phyloP scores from a whole-genome alignment of 1,139 yeast genomes.

The Pichia sp. region DNA sequence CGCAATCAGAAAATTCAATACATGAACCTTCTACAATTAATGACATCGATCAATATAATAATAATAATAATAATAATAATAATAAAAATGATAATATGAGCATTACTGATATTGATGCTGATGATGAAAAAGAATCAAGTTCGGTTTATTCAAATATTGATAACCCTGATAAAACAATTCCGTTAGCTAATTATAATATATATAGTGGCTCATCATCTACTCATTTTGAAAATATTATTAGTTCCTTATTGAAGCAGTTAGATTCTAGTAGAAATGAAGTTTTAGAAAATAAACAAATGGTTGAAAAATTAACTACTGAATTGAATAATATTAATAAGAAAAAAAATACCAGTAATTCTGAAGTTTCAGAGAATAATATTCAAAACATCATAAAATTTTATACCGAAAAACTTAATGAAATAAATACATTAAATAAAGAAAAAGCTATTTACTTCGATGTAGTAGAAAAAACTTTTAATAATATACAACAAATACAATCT shows the following conservation, averaged over 20 bases:
- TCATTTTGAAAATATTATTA: not conserved
- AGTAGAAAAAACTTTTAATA: constrained; percentile 9
- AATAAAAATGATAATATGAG: not conserved
- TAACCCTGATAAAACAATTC: not conserved
- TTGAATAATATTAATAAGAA: not conserved
- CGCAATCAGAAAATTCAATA: too few relatives aligned
- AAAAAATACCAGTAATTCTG: not conserved
- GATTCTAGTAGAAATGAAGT: not conserved
- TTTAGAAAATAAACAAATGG: not conserved
- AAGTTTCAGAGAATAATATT: not conserved
- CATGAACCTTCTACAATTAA: too few relatives aligned
- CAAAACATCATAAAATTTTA: constrained; percentile 2
- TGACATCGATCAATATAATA: too few relatives aligned
- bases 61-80: not conserved
- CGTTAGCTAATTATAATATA: too few relatives aligned
- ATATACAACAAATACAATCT: constrained; percentile 9
- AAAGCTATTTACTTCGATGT: not conserved
- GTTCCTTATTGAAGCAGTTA: not conserved
- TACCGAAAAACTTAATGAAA: constrained; percentile 2
- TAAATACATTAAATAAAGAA: constrained; percentile 1
- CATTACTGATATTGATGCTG: constrained; percentile 3
- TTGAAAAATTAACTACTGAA: not conserved
- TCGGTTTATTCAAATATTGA: not conserved
- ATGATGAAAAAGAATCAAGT: constrained; percentile 4
- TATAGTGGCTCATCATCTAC: too few relatives aligned